Conservation (phyloP, 169 alveolate genomes). For the Eimeria necatrix region DNA sequence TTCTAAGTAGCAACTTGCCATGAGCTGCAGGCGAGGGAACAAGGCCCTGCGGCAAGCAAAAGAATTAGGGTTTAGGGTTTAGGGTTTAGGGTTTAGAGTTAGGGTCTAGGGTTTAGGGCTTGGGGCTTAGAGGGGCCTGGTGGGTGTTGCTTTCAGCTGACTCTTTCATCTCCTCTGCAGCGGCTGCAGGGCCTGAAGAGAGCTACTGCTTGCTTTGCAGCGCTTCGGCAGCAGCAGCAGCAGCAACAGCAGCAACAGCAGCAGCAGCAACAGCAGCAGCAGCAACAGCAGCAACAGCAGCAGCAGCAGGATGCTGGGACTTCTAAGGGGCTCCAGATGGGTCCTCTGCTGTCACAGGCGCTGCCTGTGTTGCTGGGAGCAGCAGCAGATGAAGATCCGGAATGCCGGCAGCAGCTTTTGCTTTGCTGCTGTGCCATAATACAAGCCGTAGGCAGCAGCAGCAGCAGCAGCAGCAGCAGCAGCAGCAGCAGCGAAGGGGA, state of each 20-base stretch:
- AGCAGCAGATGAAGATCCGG: constrained; percentile 18
- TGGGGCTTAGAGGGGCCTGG: no score
- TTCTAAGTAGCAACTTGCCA: no score
- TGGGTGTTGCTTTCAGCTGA: not conserved
- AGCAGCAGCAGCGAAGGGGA: constrained; percentile 1
- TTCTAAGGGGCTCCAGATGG: not conserved
- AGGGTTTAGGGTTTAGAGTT: no score
- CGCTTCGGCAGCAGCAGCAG: not conserved
- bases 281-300: constrained; percentile 14
- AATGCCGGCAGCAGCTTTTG: constrained; percentile 2
- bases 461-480: not conserved
- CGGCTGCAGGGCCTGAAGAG: constrained; percentile 24
- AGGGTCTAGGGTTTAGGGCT: no score
- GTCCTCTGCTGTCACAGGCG: not conserved
- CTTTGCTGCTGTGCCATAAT: not conserved
- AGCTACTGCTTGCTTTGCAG: not conserved
- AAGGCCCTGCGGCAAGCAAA: no score
- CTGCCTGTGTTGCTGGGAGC: not conserved
- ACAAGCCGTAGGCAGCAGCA: constrained; percentile 1
- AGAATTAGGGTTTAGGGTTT: no score
- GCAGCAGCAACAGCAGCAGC: constrained; percentile 11
- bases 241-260: constrained; percentile 7
- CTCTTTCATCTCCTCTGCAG: constrained; percentile 10
- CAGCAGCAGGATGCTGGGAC: not conserved
- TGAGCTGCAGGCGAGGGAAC: no score